Evolutionary conservation across 2,329 filamentous ascomycete species (phyloP).

Genomic region (Curvularia hawaiiensis): DNA sequence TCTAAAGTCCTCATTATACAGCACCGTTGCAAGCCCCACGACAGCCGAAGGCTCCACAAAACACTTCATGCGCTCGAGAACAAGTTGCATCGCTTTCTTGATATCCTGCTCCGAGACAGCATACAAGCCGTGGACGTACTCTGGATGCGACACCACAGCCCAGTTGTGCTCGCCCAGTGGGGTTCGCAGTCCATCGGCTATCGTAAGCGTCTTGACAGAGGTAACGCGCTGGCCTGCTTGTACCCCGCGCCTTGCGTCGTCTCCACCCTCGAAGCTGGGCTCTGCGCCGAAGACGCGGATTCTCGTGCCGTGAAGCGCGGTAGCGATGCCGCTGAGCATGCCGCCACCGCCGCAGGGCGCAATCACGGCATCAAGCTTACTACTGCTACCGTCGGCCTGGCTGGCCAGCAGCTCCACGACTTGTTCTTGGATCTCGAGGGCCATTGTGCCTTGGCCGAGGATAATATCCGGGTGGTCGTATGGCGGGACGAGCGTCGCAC

Average conservation of each 20-base stretch:
- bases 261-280: constrained; percentile 79
- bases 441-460: constrained; percentile 89
- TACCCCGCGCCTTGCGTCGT: constrained; percentile 79
- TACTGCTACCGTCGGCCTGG: background rate
- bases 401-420: constrained; percentile 59
- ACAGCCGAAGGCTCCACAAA: constrained; percentile 88
- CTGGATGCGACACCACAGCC: constrained; percentile 72
- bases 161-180: constrained; percentile 79
- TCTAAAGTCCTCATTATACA: constrained; percentile 84
- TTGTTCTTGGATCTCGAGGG: constrained; percentile 80
- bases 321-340: constrained; percentile 81
- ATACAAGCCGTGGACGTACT: constrained; percentile 73
- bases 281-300: constrained; percentile 86
- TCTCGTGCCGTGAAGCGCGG: constrained; percentile 72
- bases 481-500: constrained; percentile 81
- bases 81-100: constrained; percentile 72
- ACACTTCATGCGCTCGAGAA: constrained; percentile 87
- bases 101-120: constrained; percentile 85
- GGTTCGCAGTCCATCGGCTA: constrained; percentile 88
- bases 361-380: constrained; percentile 62
- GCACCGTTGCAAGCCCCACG: constrained; percentile 79
- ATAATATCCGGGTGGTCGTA: constrained; percentile 94
- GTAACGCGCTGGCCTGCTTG: constrained; percentile 67
- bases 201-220: constrained; percentile 74
- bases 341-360: constrained; percentile 88